A percentile compares a stretch with the other conserved stretches of the same genome.
Conservation (phyloP, 345 rosid genomes). For the Trapa incisa region DNA sequence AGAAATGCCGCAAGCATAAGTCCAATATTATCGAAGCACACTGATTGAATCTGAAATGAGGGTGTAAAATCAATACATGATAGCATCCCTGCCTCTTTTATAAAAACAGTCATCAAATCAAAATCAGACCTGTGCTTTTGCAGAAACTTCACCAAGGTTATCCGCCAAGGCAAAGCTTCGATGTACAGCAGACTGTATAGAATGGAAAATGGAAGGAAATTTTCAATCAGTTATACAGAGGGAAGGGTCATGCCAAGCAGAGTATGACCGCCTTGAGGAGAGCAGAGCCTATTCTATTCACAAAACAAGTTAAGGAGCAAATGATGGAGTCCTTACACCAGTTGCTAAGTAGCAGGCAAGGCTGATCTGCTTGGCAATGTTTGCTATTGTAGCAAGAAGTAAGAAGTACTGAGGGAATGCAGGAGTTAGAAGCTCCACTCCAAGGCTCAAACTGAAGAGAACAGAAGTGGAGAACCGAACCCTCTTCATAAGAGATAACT, state of each 20-base stretch:
- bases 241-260: no score
- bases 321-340: constrained; percentile 43
- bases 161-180: constrained; percentile 88
- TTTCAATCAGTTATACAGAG: no score
- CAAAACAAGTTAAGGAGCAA: background rate
- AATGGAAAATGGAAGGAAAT: background rate
- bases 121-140: constrained; percentile 63
- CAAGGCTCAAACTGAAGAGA: constrained; percentile 78
- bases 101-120: background rate
- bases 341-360: constrained; percentile 75
- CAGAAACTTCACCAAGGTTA: constrained; percentile 92
- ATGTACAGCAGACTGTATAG: constrained; percentile 59
- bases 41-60: constrained; percentile 52
- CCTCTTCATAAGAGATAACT: constrained; percentile 37
- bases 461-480: constrained; percentile 76
- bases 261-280: background rate
- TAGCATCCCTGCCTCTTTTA: background rate
- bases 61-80: background rate
- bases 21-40: constrained; percentile 64
- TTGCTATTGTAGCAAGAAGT: constrained; percentile 74
- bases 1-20: constrained; percentile 51
- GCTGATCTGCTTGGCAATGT: constrained; percentile 90
- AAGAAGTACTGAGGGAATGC: constrained; percentile 60
- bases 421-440: constrained; percentile 84
- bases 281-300: background rate